A percentile compares a stretch with the other conserved stretches of the same genome.
Evolutionary conservation across 306 rosid genomes (phyloP).

Genomic region (Prunus armeniaca): DNA sequence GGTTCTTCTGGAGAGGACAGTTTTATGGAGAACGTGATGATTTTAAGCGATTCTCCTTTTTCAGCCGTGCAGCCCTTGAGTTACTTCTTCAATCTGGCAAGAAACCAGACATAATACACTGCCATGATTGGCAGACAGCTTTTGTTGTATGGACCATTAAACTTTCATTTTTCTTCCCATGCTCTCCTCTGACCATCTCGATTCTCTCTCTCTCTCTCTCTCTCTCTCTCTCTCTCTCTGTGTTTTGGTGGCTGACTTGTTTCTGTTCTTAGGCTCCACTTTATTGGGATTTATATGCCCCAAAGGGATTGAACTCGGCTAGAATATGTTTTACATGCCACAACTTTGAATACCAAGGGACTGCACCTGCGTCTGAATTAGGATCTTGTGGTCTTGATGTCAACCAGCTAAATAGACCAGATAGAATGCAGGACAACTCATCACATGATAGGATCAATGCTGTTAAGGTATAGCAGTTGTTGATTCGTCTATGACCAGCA

Average conservation of each 20-base stretch:
- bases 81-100: slow-evolving; percentile 91
- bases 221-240: not conserved
- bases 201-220: not conserved
- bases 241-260: not conserved
- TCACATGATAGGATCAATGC: slow-evolving; percentile 74
- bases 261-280: slow-evolving; percentile 78
- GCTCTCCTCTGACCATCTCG: slow-evolving; percentile 14
- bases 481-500: slow-evolving; percentile 11
- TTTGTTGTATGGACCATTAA: slow-evolving; percentile 64
- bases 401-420: slow-evolving; percentile 64
- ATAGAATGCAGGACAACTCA: slow-evolving; percentile 92
- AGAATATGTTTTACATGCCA: slow-evolving; percentile 98
- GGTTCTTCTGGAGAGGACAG: slow-evolving; percentile 79
- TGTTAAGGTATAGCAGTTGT: slow-evolving; percentile 64
- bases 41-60: slow-evolving; percentile 84
- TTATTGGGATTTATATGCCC: slow-evolving; percentile 80
- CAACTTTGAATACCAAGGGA: slow-evolving; percentile 97
- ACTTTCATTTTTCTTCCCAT: slow-evolving; percentile 8
- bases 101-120: slow-evolving; percentile 95
- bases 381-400: slow-evolving; percentile 84
- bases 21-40: slow-evolving; percentile 87
- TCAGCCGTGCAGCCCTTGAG: slow-evolving; percentile 94
- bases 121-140: slow-evolving; percentile 99
- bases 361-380: slow-evolving; percentile 74
- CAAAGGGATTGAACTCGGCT: slow-evolving; percentile 85